Base-by-base conservation (phyloP, 2,329 filamentous ascomycete genomes). In the Nothopassalora personata region DNA sequence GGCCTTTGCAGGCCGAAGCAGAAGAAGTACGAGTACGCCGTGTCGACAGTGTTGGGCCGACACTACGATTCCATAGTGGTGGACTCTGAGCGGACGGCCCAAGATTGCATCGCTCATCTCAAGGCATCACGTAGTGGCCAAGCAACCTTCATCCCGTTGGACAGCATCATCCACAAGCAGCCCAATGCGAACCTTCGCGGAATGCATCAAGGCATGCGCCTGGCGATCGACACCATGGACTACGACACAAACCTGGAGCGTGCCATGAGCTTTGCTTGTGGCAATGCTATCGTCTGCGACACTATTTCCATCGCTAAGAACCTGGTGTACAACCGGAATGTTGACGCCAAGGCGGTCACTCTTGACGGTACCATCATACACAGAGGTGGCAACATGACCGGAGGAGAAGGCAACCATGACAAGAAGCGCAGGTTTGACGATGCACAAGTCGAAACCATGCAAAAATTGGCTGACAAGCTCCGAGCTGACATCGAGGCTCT, bases 291-390 rank as follows among this genome's bases (percentile, higher is more conserved):
- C 64, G 91, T 99, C 5, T 97, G 93, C 70, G 94, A 99, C 73
- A 89, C 85, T 56, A 80, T 97, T 36, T 83, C 88, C 4, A 86
- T 94, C 56, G 94, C 94, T 30, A 96, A 95, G 73, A 84, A 93
- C 59, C 86, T 99, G 49, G 92, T 91, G 71, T 97, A 95, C 71
- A 86, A 89, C 58, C 88, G 86, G 64, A 87, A 84, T 33, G 87
- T 97, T 33, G 89, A 92, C 60, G 92, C 95, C 55, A 97, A 97
- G 74, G 92, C 93, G 5, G 93, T 99, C 11, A 96, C 92, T 0
- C 76, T 97, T 11, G 92, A 97, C 70, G 94, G 94, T n/a, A 93
- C 88, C 56, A 88, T 99, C 61, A 97, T 99, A 64, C 91, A 96
- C 78, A 97, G 97, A 73, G 91, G 90, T 49, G 94, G 94, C 70